Percentiles rank a stretch among this genome's conserved stretches.
Evolutionary conservation across 441 rosid species (phyloP).

Genomic region (Corymbia citriodora): DNA sequence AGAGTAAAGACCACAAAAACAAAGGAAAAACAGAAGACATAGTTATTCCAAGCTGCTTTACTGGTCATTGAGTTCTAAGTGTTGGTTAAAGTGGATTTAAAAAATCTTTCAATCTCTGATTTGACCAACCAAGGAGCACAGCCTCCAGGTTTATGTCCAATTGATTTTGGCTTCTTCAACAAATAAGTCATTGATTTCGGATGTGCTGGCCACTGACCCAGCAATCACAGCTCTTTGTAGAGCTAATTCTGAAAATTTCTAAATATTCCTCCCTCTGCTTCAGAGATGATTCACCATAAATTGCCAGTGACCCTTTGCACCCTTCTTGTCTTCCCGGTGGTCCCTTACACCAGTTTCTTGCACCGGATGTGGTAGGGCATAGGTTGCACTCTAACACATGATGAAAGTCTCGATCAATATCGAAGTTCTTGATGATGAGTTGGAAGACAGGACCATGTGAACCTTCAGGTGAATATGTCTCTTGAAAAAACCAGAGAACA

Average conservation of each 20-base stretch:
- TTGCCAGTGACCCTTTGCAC: neutral
- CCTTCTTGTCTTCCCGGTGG: neutral
- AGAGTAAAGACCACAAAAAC: neutral
- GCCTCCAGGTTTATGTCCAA: neutral
- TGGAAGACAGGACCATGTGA: conserved; percentile 26
- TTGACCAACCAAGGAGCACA: neutral
- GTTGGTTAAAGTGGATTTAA: neutral
- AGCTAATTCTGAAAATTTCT: neutral
- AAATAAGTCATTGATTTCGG: neutral
- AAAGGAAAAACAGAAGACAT: neutral
- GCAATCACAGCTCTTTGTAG: neutral
- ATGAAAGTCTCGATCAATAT: neutral
- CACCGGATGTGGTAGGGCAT: neutral
- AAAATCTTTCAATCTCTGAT: neutral
- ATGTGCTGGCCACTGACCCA: neutral
- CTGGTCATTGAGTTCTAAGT: neutral
- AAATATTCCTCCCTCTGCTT: neutral
- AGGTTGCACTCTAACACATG: neutral
- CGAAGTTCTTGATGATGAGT: neutral
- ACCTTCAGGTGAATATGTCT: conserved; percentile 9
- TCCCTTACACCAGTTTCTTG: neutral
- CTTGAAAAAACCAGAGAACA: neutral
- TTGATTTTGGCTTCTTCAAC: neutral
- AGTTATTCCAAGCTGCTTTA: neutral
- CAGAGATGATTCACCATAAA: neutral